Evolutionary conservation across 495 filamentous ascomycete species (phyloP).

Genomic region (Penicillium antarcticum): DNA sequence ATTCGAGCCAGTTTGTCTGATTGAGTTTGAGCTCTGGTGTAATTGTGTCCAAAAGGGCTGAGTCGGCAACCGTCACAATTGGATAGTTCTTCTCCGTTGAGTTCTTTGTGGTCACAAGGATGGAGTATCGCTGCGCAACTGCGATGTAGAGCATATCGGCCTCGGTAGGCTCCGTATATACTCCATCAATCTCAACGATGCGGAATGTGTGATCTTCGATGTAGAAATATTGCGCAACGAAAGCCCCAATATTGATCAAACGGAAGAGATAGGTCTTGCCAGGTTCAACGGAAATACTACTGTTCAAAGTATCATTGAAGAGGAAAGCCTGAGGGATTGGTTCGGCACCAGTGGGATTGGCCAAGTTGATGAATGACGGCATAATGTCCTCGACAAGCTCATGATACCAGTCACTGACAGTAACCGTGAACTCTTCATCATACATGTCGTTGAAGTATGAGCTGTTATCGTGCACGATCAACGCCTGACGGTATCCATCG

Average conservation of each 20-base stretch:
- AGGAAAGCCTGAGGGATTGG: slow-evolving; percentile 50
- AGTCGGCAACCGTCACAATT: slow-evolving; percentile 47
- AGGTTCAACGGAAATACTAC: slow-evolving; percentile 58
- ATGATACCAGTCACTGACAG: slow-evolving; percentile 65
- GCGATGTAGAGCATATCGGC: slow-evolving; percentile 62
- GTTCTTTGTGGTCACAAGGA: slow-evolving; percentile 65
- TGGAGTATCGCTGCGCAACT: slow-evolving; percentile 68
- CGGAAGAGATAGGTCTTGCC: slow-evolving; percentile 80
- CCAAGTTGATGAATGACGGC: slow-evolving; percentile 41
- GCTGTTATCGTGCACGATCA: slow-evolving; percentile 67
- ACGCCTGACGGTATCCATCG: slow-evolving; percentile 68
- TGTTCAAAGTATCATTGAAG: slow-evolving; percentile 55
- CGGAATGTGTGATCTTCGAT: slow-evolving; percentile 67
- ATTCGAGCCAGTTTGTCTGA: slow-evolving; percentile 74
- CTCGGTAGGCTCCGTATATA: slow-evolving; percentile 53
- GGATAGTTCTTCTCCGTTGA: slow-evolving; percentile 63
- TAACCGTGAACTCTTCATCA: slow-evolving; percentile 63
- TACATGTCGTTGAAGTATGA: slow-evolving; percentile 59
- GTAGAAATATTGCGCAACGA: slow-evolving; percentile 74
- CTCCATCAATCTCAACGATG: slow-evolving; percentile 55
- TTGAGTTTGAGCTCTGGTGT: slow-evolving; percentile 53
- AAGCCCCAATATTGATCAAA: slow-evolving; percentile 72
- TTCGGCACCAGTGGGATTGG: slow-evolving; percentile 54
- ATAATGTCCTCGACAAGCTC: slow-evolving; percentile 43
- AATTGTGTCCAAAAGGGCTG: slow-evolving; percentile 30